Percentiles rank a stretch among this genome's conserved stretches.
Conservation (phyloP, 257 asterid genomes). For the Salvia splendens region DNA sequence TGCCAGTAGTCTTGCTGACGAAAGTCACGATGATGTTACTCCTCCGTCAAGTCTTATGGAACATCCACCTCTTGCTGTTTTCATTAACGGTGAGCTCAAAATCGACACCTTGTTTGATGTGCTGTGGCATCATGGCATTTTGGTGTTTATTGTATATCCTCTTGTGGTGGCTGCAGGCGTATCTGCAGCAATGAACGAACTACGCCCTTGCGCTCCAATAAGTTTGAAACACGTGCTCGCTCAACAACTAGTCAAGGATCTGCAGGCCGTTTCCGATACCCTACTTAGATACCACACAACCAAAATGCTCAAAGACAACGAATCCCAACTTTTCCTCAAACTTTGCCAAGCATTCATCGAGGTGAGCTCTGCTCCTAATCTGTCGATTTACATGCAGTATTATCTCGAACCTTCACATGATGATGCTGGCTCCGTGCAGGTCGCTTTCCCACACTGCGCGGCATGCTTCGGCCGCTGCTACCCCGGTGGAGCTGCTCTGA, state of each 20-base stretch:
- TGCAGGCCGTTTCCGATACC: slow-evolving; percentile 84
- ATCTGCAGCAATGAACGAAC: slow-evolving; percentile 93
- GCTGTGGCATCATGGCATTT: neutral
- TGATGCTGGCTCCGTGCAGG: slow-evolving; percentile 41
- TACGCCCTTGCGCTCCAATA: slow-evolving; percentile 92
- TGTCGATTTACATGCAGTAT: neutral
- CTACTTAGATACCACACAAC: slow-evolving; percentile 82
- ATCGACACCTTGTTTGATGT: slow-evolving; percentile 11
- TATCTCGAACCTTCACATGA: neutral
- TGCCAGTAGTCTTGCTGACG: slow-evolving; percentile 69
- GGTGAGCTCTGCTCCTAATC: slow-evolving; percentile 46
- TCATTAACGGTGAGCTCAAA: slow-evolving; percentile 60
- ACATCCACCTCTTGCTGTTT: slow-evolving; percentile 97
- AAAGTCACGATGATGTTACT: slow-evolving; percentile 68
- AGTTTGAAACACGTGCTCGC: slow-evolving; percentile 68
- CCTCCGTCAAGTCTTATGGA: slow-evolving; percentile 97
- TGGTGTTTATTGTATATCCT: slow-evolving; percentile 14
- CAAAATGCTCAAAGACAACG: slow-evolving; percentile 83
- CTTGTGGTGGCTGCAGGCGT: slow-evolving; percentile 60
- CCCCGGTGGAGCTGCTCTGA: slow-evolving; percentile 74
- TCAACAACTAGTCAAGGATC: slow-evolving; percentile 48
- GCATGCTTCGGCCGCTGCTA: slow-evolving; percentile 89
- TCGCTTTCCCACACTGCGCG: slow-evolving; percentile 82
- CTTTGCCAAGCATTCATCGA: slow-evolving; percentile 86
- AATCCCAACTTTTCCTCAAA: slow-evolving; percentile 77